Base-by-base conservation (phyloP, 441 rosid species). In the Eutrema salsugineum region DNA sequence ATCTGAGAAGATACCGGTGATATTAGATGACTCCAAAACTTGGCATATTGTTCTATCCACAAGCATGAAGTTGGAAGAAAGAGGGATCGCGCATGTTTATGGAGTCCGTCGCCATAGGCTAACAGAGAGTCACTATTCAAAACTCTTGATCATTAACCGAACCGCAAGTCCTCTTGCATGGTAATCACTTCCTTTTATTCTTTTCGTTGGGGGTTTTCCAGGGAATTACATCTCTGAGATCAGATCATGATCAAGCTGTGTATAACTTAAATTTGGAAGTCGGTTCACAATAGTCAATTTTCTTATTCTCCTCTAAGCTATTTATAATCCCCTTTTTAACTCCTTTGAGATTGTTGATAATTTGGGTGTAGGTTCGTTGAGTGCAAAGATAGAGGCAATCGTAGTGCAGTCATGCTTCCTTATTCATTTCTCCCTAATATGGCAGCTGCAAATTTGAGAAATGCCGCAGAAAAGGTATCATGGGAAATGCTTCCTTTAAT, bases 151-250 rank as follows among this genome's bases (percentile, higher is more conserved):
- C 71, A 88, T 95, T 68, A 89, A 95, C 72, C 83, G 92, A 79
- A 89, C 99, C 39, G 97, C 99, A 20, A 95, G 91, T 74, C 95
- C 91, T 68, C 91, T 95, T 75, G 89, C 99, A 49, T 93, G 99
- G 99, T 93, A 83, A 81, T 51, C 72, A 71, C 35, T 64, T 63
- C 17, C 17, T 50, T 43, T 60, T 49, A 4, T n/a, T 38, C 19
- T 11, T 35, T 36, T 11, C 3, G 5, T 24, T 36, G 8, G 4
- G 39, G 0, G 0, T 14, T 5, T 35, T 42, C 3, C 8, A 19
- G 35, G 65, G 17, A 57, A 7, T 47, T 35, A 19, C 10, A 36
- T 36, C 32, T 61, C 24, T 40, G 24, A 10, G 51, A 61, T 50
- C 28, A 63, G 27, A 19, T 66, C 22, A 58, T 65, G 42, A 20